Base-by-base conservation (phyloP, 2,329 filamentous ascomycete species). In the Camillea tinctor region DNA sequence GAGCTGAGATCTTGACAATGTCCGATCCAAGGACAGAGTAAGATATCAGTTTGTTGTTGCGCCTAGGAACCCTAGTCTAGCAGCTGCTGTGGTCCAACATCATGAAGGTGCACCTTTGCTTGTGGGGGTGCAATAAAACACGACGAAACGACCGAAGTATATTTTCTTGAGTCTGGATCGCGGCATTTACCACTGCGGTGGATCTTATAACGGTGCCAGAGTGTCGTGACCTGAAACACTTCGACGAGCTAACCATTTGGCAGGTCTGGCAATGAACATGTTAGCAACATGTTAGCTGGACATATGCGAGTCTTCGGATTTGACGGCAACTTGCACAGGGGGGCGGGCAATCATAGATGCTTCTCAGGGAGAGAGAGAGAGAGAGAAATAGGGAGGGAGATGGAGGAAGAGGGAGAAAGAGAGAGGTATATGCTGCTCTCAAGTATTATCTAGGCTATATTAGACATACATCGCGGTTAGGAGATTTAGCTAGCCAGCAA, bases 281-380 rank as follows among this genome's bases (percentile, higher is more conserved):
- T 66, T 76, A 71, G 72, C 70, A 56, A 63, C 54, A 64, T 60
- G 69, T 66, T 76, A 71, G 72, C 70, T 72, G 69, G 71, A 71
- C 69, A 69, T 66, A 66, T 68, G 66, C 61, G 66, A 62, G 59
- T 67, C 57, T 68, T 71, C 68, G 69, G 70, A 66, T 68, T 68
- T 44, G 64, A 73, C 75, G 76, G 76, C 70, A 74, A 72, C 71
- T 68, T 73, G 74, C 77, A 74, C 76, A 75, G 72, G 74, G 69
- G 68, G 74, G 68, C 65, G 62, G 63, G 64, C 63, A 63, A 61
- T 69, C 63, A 68, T 30, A 11, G 26, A 30, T 9, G 26, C 26
- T 30, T 1, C n/a, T n/a, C n/a, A n/a, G n/a, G n/a, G 6, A 30
- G 13, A 30, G 26, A 69, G 64, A 66, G 63, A 66, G 57, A 55